A percentile compares a stretch with the other conserved stretches of the same genome.
phyloP scores from a whole-genome alignment of 805 yeast genomes.

The Ascoidea rubescens region DNA sequence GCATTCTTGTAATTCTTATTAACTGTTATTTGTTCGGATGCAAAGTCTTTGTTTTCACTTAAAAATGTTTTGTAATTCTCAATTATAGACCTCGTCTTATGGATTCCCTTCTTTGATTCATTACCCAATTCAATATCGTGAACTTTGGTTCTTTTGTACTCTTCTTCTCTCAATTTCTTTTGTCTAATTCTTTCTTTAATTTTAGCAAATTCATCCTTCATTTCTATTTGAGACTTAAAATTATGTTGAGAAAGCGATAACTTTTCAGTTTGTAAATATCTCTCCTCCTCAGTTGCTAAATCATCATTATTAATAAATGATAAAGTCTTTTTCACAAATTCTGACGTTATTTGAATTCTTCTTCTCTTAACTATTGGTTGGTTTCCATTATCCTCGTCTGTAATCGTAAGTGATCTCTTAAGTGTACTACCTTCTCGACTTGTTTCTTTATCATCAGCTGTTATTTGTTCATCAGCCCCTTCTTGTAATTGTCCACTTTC shows the following conservation, averaged over 20 bases:
- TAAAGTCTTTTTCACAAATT: slow-evolving; percentile 40
- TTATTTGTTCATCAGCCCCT: slow-evolving; percentile 14
- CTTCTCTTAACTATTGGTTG: slow-evolving; percentile 17
- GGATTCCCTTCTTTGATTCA: slow-evolving; percentile 9
- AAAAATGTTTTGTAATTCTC: slow-evolving; percentile 19
- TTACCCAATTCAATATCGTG: slow-evolving; percentile 13
- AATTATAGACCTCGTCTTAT: slow-evolving; percentile 14
- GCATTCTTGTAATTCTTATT: too few species aligned
- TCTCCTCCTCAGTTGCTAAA: slow-evolving; percentile 16
- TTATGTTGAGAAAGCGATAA: slow-evolving; percentile 23
- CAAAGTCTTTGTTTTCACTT: slow-evolving; percentile 18
- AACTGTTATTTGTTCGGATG: too few species aligned
- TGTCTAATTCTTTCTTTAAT: slow-evolving; percentile 26
- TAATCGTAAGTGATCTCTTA: too few species aligned
- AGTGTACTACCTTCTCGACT: too few species aligned
- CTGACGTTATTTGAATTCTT: slow-evolving; percentile 31
- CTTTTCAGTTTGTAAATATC: slow-evolving; percentile 19
- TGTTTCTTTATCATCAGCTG: slow-evolving; percentile 9
- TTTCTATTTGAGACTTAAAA: slow-evolving; percentile 23
- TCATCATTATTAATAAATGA: slow-evolving; percentile 31
- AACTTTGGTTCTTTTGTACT: slow-evolving; percentile 10
- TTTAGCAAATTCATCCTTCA: slow-evolving; percentile 27
- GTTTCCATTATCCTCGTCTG: slow-evolving; percentile 11
- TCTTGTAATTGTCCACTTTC: slow-evolving; percentile 16
- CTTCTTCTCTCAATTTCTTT: slow-evolving; percentile 4